Conservation (phyloP, 352 stramenopile genomes). For the Globisporangium cederbergense region DNA sequence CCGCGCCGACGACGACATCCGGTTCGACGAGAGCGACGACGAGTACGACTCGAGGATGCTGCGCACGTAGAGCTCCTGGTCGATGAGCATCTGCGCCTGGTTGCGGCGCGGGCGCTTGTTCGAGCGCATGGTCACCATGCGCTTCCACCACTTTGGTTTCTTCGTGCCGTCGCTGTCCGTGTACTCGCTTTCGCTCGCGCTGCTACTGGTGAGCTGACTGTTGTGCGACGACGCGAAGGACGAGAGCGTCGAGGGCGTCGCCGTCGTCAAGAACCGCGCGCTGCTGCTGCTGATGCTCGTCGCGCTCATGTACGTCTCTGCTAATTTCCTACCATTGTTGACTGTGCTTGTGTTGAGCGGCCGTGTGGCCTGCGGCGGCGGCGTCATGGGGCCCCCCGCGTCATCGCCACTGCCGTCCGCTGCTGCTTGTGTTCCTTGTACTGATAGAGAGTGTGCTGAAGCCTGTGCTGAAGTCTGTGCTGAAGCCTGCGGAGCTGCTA, state of each 20-base stretch:
- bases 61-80: slow-evolving; percentile 70
- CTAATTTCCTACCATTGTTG: slow-evolving; percentile 2
- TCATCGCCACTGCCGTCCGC: background rate
- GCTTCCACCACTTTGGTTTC: slow-evolving; percentile 36
- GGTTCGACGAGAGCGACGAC: slow-evolving; percentile 68
- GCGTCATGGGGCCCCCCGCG: background rate
- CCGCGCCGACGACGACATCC: slow-evolving; percentile 35
- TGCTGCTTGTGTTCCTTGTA: background rate
- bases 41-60: slow-evolving; percentile 74
- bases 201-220: slow-evolving; percentile 10
- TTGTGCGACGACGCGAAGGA: slow-evolving; percentile 19
- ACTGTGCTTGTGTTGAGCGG: background rate
- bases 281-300: slow-evolving; percentile 12
- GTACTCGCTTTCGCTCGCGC: slow-evolving; percentile 20
- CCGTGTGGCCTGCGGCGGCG: background rate
- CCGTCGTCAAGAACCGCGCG: slow-evolving; percentile 11
- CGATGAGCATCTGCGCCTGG: slow-evolving; percentile 20
- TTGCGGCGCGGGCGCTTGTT: slow-evolving; percentile 21
- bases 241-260: slow-evolving; percentile 14
- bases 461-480: background rate
- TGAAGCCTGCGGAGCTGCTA: background rate
- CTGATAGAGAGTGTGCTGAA: background rate
- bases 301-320: slow-evolving; percentile 14
- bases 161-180: slow-evolving; percentile 19
- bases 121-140: slow-evolving; percentile 26